A percentile compares a stretch with the other conserved stretches of the same genome.
Conservation (phyloP, 305 asterid species). For the Rubia peregrina region DNA sequence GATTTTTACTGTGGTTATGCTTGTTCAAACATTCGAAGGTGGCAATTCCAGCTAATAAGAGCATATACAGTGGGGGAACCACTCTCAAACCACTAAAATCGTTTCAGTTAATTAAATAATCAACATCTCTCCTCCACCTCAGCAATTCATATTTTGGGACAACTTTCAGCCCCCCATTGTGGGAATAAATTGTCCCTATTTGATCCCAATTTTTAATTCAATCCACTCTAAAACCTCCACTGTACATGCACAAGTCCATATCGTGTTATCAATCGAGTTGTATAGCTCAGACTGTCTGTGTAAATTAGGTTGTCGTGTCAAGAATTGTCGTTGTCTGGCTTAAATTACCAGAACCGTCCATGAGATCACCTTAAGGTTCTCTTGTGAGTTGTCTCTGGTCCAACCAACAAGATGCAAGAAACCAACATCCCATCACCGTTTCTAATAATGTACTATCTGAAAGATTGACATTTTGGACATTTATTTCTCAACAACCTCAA, state of each 20-base stretch:
- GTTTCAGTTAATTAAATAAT: too few relatives aligned
- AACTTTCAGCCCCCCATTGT: too few relatives aligned
- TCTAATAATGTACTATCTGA: not conserved
- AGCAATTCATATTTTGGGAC: too few relatives aligned
- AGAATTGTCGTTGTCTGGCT: not conserved
- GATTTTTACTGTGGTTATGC: not conserved
- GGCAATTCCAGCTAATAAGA: not conserved
- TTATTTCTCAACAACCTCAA: constrained; percentile 16
- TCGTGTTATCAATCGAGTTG: not conserved
- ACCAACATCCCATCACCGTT: not conserved
- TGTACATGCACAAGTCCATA: too few relatives aligned
- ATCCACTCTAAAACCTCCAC: too few relatives aligned
- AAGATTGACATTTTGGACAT: constrained; percentile 12
- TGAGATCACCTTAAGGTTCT: not conserved
- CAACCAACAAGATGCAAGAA: not conserved
- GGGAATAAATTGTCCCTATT: too few relatives aligned
- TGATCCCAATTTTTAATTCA: too few relatives aligned
- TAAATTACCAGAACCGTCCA: constrained; percentile 1
- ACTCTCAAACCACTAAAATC: too few relatives aligned
- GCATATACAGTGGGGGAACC: too few relatives aligned
- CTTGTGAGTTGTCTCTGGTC: not conserved
- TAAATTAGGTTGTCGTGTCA: not conserved
- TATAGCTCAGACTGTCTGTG: not conserved
- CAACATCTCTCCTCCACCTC: too few relatives aligned
- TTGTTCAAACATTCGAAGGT: too few relatives aligned